These are phyloP conservation scores for Rhodotorula glutinis DNA, from an alignment of 1,284 basidiomycete species.

Conservation along the genomic window DNA sequence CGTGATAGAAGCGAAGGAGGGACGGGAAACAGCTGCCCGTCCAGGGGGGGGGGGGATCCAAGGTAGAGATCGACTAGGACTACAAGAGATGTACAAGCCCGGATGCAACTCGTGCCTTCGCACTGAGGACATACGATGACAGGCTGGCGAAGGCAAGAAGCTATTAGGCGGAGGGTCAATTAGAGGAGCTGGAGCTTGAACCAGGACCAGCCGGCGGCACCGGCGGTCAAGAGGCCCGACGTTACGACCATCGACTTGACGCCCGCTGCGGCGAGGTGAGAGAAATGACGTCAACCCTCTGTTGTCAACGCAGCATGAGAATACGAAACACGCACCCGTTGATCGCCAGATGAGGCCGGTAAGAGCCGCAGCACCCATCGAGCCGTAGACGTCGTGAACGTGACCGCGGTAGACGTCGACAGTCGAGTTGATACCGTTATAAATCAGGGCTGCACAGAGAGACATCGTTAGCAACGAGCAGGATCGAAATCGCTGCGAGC, in stretches of 20 bases:
- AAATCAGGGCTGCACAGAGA: conserved; percentile 87
- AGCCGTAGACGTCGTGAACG: conserved; percentile 85
- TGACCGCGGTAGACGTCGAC: conserved; percentile 79
- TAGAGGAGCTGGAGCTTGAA: conserved; percentile 42
- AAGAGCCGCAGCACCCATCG: conserved; percentile 85
- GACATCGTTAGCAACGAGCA: too few relatives aligned
- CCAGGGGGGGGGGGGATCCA: too few relatives aligned
- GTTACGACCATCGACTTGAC: conserved; percentile 82
- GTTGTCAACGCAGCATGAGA: too few relatives aligned
- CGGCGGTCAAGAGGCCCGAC: conserved; percentile 73
- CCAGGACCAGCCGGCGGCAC: conserved; percentile 43
- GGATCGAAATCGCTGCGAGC: too few relatives aligned
- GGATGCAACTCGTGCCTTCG: too few relatives aligned
- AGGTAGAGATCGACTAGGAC: too few relatives aligned
- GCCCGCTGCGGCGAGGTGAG: conserved; percentile 65
- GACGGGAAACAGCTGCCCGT: too few relatives aligned
- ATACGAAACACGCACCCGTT: conserved; percentile 64
- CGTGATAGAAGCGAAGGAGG: too few relatives aligned
- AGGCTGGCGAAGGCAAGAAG: too few relatives aligned
- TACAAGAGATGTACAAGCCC: too few relatives aligned
- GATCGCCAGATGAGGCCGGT: conserved; percentile 91
- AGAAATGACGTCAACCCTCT: conserved; percentile 39
- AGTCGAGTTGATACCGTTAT: conserved; percentile 93
- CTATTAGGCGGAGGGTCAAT: neutral
- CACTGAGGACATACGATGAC: too few relatives aligned